These are phyloP conservation scores for Pyrenophora teres DNA, from an alignment of 2,329 filamentous ascomycete genomes.

Conservation along the genomic window DNA sequence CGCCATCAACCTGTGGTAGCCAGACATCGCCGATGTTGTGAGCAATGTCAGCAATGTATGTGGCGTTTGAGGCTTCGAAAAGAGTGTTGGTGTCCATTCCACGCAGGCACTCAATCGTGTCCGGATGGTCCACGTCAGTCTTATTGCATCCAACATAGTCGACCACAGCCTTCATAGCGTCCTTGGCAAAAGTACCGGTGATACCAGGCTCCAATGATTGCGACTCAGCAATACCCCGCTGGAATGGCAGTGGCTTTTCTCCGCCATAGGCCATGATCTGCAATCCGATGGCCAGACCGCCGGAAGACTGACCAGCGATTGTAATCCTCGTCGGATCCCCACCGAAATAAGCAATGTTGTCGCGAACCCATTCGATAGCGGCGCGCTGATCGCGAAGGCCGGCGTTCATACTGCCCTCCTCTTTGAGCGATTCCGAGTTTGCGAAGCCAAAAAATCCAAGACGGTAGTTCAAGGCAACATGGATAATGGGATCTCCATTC, in stretches of 20 bases:
- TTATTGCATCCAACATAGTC: conserved; percentile 53
- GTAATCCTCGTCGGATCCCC: conserved; percentile 45
- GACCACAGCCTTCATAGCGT: conserved; percentile 54
- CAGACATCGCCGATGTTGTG: conserved; percentile 56
- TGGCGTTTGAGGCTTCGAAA: conserved; percentile 52
- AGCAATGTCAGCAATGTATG: conserved; percentile 46
- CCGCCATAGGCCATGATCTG: conserved; percentile 45
- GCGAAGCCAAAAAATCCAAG: conserved; percentile 49
- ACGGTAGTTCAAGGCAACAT: conserved; percentile 46
- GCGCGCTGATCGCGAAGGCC: conserved; percentile 48
- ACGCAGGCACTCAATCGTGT: conserved; percentile 56
- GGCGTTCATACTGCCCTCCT: conserved; percentile 44
- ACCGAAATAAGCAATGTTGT: conserved; percentile 44
- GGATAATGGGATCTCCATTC: conserved; percentile 49
- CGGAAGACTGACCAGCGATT: conserved; percentile 49
- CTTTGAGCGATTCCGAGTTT: conserved; percentile 38
- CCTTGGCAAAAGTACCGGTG: conserved; percentile 53
- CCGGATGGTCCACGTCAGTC: conserved; percentile 46
- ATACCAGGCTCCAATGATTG: conserved; percentile 59
- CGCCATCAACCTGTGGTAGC: conserved; percentile 56
- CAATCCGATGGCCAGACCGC: conserved; percentile 38
- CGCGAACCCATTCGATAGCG: conserved; percentile 48
- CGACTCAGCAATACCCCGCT: conserved; percentile 48
- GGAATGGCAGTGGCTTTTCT: conserved; percentile 34
- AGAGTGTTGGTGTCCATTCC: conserved; percentile 50